phyloP scores from a whole-genome alignment of 345 rosid species.

The Litchi chinensis region DNA sequence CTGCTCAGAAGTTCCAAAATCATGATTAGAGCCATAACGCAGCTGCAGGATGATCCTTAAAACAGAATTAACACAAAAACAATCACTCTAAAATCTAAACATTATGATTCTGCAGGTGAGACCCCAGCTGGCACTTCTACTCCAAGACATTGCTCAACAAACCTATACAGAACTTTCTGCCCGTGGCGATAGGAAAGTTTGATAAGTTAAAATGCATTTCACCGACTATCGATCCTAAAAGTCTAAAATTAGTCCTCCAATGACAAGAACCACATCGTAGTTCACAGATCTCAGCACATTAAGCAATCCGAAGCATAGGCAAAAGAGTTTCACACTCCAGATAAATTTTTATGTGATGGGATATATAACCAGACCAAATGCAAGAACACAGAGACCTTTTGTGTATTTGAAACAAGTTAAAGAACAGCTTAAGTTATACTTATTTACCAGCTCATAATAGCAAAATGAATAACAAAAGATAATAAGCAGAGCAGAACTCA shows the following conservation, averaged over 20 bases:
- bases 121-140: background rate
- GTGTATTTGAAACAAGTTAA: background rate
- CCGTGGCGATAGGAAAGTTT: background rate
- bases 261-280: background rate
- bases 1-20: slow-evolving; percentile 42
- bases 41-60: slow-evolving; percentile 3
- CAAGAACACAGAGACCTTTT: background rate
- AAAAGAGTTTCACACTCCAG: background rate
- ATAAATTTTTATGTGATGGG: background rate
- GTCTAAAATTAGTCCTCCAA: background rate
- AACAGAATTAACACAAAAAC: background rate
- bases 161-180: background rate
- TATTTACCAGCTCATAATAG: background rate
- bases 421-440: background rate
- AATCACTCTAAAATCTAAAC: background rate
- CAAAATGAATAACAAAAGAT: background rate
- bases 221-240: background rate
- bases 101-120: background rate
- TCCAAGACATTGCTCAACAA: background rate
- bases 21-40: slow-evolving; percentile 7
- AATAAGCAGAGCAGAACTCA: background rate
- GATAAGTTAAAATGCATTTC: background rate
- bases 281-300: background rate
- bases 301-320: background rate
- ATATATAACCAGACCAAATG: background rate